Percentiles rank a stretch among this genome's conserved stretches.
Evolutionary conservation across 2,329 filamentous ascomycete genomes (phyloP).

Genomic region (Fusarium redolens): DNA sequence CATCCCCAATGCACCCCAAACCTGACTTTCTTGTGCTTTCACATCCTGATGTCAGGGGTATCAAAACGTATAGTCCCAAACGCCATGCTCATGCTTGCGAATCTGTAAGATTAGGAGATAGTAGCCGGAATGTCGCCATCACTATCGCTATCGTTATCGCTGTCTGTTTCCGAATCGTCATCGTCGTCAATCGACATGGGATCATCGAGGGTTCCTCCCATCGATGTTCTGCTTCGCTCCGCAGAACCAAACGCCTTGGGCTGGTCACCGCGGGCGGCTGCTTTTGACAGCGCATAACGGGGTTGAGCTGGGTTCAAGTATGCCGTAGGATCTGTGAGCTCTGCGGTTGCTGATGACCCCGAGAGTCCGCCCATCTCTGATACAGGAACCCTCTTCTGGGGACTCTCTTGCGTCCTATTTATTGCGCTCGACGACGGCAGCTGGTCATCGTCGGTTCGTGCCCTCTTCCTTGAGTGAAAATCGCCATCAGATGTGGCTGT

Average conservation of each 20-base stretch:
- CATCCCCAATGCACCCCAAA: not conserved
- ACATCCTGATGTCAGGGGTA: conserved; percentile 4
- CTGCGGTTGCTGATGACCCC: conserved; percentile 51
- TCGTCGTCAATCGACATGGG: conserved; percentile 45
- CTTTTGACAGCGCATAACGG: conserved; percentile 17
- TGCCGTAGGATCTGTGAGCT: conserved; percentile 52
- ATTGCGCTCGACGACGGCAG: not conserved
- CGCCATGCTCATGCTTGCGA: conserved; percentile 15
- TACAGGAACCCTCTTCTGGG: conserved; percentile 46
- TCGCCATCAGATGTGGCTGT: conserved; percentile 11
- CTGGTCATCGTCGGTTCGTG: conserved; percentile 29
- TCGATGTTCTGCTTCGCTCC: not conserved
- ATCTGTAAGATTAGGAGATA: conserved; percentile 1
- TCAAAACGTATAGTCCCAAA: conserved; percentile 31
- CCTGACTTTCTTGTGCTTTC: not conserved
- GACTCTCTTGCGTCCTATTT: conserved; percentile 19
- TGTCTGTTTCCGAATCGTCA: conserved; percentile 38
- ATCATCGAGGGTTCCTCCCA: conserved; percentile 38
- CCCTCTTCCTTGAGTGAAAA: conserved; percentile 40
- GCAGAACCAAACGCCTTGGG: not conserved
- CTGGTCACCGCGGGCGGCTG: not conserved
- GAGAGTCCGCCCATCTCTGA: conserved; percentile 51
- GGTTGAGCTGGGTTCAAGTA: conserved; percentile 38
- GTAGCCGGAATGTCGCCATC: conserved; percentile 46
- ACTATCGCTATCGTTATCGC: conserved; percentile 35